phyloP scores from a whole-genome alignment of 345 rosid species.

The Viola odorata region DNA sequence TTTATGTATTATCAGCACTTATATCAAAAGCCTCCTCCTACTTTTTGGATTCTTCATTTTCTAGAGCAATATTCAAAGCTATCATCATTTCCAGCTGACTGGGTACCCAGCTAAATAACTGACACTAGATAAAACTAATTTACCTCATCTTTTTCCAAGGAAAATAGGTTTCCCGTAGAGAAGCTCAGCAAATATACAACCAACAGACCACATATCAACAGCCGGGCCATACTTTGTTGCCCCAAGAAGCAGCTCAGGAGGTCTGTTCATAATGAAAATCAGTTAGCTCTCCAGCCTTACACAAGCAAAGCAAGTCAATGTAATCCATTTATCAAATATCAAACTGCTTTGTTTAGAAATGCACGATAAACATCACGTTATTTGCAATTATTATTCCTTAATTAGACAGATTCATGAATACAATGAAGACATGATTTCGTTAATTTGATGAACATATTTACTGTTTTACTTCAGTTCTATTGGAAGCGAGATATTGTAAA shows the following conservation, averaged over 20 bases:
- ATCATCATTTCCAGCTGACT: too few relatives aligned
- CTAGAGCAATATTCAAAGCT: too few relatives aligned
- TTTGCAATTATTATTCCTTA: constrained; percentile 2
- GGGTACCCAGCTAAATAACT: background rate
- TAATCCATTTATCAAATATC: too few relatives aligned
- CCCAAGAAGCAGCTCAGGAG: constrained; percentile 95
- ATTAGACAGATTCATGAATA: background rate
- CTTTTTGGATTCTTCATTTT: too few relatives aligned
- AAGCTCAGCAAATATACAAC: constrained; percentile 94
- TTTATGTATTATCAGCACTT: too few relatives aligned
- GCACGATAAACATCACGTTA: background rate
- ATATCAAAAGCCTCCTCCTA: too few relatives aligned
- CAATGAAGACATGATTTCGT: too few relatives aligned
- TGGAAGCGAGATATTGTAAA: too few relatives aligned
- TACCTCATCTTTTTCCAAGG: constrained; percentile 92
- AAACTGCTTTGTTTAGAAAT: too few relatives aligned
- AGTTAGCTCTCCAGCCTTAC: background rate
- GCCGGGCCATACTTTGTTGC: constrained; percentile 94
- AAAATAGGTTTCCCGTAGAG: constrained; percentile 83
- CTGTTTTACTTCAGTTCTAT: too few relatives aligned
- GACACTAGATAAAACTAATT: constrained; percentile 4
- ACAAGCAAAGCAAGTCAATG: too few relatives aligned
- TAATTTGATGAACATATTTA: too few relatives aligned
- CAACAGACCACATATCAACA: constrained; percentile 97
- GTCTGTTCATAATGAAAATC: constrained; percentile 39